Evolutionary conservation across 2,329 filamentous ascomycete genomes (phyloP).

Genomic region (Aspergillus piperis): DNA sequence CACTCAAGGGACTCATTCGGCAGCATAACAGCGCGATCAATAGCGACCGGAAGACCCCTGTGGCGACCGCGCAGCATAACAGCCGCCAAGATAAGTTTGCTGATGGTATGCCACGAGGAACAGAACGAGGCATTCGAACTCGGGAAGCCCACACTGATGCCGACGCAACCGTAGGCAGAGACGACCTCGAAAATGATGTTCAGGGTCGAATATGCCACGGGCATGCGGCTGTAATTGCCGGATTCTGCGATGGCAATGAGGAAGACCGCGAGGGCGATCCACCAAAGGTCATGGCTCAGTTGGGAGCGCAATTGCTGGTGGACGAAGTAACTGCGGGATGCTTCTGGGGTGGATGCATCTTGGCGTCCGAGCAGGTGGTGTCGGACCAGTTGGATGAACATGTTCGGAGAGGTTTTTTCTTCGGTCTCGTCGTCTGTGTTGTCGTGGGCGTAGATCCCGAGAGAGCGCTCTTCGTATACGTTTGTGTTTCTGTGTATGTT

Average conservation of each 20-base stretch:
- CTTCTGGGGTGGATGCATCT: constrained; percentile 23
- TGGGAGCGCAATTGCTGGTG: constrained; percentile 64
- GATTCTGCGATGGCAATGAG: constrained; percentile 64
- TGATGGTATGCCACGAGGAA: constrained; percentile 56
- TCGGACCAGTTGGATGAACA: constrained; percentile 29
- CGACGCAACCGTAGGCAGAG: constrained; percentile 62
- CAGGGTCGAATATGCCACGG: constrained; percentile 58
- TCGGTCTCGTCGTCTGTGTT: constrained; percentile 21
- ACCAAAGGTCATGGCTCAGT: constrained; percentile 68
- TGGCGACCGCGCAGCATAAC: constrained; percentile 61
- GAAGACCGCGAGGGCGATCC: constrained; percentile 62
- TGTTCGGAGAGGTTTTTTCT: constrained; percentile 23
- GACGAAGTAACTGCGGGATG: constrained; percentile 52
- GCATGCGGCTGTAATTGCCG: constrained; percentile 54
- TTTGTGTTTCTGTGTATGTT: constrained; percentile 60
- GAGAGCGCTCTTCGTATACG: constrained; percentile 68
- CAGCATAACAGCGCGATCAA: constrained; percentile 55
- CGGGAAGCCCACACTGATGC: constrained; percentile 59
- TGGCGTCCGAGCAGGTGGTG: constrained; percentile 29
- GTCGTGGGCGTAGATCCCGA: constrained; percentile 52
- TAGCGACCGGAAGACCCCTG: constrained; percentile 57
- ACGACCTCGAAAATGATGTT: constrained; percentile 55
- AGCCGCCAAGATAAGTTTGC: constrained; percentile 60
- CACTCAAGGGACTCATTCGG: constrained; percentile 43
- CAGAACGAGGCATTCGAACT: constrained; percentile 57